Conservation (phyloP, 2,329 filamentous ascomycete species). For the Aspergillus phoenicis region DNA sequence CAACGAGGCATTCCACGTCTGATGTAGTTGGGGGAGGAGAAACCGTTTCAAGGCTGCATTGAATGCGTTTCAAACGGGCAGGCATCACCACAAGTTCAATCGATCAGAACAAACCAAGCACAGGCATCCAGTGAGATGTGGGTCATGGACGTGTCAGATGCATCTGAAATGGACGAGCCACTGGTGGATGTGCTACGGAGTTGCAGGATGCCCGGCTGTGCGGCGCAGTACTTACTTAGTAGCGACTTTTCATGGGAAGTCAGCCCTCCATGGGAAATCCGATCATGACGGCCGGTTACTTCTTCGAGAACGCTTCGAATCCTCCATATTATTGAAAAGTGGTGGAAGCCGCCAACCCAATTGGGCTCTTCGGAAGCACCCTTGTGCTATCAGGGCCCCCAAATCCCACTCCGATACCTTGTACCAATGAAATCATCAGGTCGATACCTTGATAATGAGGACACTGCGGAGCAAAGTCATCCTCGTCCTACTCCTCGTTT, state of each 20-base stretch:
- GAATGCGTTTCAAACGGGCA: conserved; percentile 7
- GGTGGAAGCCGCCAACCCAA: neutral
- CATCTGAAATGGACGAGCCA: conserved; percentile 4
- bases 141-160: conserved; percentile 27
- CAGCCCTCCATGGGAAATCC: neutral
- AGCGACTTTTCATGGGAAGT: neutral
- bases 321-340: neutral
- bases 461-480: neutral
- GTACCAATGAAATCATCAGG: neutral
- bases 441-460: conserved; percentile 2
- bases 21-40: conserved; percentile 1
- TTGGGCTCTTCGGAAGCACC: neutral
- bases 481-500: neutral
- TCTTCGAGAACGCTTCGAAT: neutral
- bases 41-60: conserved; percentile 14
- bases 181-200: conserved; percentile 5
- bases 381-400: neutral
- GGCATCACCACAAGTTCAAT: neutral
- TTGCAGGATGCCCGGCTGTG: neutral
- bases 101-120: neutral
- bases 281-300: neutral
- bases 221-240: neutral
- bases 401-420: neutral
- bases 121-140: conserved; percentile 10
- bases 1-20: conserved; percentile 1